Evolutionary conservation across 495 filamentous ascomycete species (phyloP).

Genomic region (Aspergillus conjunctus): DNA sequence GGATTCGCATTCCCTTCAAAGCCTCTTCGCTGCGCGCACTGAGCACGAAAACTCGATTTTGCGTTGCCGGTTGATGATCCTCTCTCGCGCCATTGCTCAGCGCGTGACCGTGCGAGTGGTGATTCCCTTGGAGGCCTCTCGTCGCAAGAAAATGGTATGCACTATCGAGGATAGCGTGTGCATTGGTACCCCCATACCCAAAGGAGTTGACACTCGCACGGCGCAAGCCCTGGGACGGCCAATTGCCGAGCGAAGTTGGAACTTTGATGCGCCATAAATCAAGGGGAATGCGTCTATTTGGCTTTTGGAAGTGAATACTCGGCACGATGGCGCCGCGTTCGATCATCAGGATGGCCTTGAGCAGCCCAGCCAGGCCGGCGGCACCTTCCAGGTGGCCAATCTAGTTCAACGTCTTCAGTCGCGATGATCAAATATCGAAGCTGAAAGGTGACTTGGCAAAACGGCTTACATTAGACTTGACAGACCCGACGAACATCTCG

Average conservation of each 20-base stretch:
- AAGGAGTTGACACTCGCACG: conserved; percentile 32
- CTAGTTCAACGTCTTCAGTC: neutral
- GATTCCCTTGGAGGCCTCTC: conserved; percentile 1
- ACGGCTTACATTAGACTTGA: neutral
- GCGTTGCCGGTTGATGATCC: neutral
- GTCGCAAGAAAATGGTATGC: conserved; percentile 9
- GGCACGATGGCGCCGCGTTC: neutral
- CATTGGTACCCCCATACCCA: conserved; percentile 37
- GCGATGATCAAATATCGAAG: neutral
- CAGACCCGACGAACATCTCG: conserved; percentile 1
- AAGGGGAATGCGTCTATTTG: neutral
- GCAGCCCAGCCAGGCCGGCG: neutral
- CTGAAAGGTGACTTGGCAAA: neutral
- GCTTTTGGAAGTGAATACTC: conserved; percentile 3
- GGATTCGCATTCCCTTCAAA: neutral
- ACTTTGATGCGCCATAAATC: conserved; percentile 1
- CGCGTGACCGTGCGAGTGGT: neutral
- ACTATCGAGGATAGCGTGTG: conserved; percentile 32
- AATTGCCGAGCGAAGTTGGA: conserved; percentile 13
- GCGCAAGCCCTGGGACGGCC: conserved; percentile 17
- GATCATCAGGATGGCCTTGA: conserved; percentile 1
- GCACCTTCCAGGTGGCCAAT: neutral
- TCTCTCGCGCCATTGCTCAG: neutral
- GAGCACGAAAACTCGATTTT: neutral
- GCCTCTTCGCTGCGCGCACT: neutral